Base-by-base conservation (phyloP, 495 filamentous ascomycete species). In the Pseudoneurospora amorphoporcata region DNA sequence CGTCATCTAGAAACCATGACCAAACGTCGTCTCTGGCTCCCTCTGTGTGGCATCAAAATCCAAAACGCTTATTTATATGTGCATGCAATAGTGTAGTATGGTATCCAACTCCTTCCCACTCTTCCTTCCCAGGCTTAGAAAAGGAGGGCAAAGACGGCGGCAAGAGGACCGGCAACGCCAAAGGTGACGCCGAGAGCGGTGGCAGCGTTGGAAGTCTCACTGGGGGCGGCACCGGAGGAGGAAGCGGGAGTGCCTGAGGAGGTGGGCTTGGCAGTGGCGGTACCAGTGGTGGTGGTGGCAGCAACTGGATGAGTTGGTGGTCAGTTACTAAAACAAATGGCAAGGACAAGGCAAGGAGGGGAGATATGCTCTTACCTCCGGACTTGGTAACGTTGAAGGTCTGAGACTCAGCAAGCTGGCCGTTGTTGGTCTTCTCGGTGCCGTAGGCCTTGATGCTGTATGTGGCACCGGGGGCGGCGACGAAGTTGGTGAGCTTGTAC, bases 341-440 rank as follows among this genome's bases (percentile, higher is more conserved):
- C 29, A 45, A 14, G 39, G 16, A 9, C 23, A 23, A 23, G 23
- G 12, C 12, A 40, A 17, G 58, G 35, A 39, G 32, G 6, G 6
- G 6, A 5, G 9, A 23, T 65, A 0, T 65, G 23, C 5, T 69
- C 70, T 68, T 32, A 75, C 73, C 71, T 68, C 75, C 75, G 14
- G 75, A 77, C 74, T 77, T 77, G 72, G 73, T 73, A 14, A 77
- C 75, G 47, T 72, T 75, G 32, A 77, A 77, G 5, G 16, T 43
- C 71, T 73, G 68, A 19, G 73, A 73, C 72, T 77, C 75, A 29
- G 73, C 61, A n/a, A 77, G 39, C 69, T 76, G 71, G 32, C 75
- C 74, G 37, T 4, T 70, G 23, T 72, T 74, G 10, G 32, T 68
- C 40, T 45, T 53, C 17, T 37, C 38, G 39, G 72, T 41, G 75